Evolutionary conservation across 371 early-diverging fungal genomes (phyloP), one percentile per base, ranked within the genome.

Genomic region (Neoconidiobolus thromboides): DNA sequence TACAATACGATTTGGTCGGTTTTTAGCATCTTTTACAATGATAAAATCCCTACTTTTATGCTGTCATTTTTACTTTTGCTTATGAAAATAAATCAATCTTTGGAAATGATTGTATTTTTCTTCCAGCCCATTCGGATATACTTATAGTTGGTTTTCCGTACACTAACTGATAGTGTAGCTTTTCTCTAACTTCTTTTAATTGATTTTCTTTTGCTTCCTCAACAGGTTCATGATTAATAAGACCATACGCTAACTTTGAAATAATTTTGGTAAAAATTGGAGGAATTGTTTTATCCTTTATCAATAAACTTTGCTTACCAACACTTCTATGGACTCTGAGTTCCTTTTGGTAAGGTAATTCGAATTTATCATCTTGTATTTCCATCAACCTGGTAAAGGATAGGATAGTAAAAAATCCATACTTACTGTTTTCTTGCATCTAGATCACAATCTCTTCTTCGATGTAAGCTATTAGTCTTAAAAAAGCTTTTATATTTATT

Each of bases 241-340:
- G 64, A 5, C 71, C 75, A 52, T 69, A 66, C 41, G 77, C 73
- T 38, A 76, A 66, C 0, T 67, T 64, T 2, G 69, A 66, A 42
- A 76, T 69, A 42, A 70, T 71, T 2, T 71, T 67, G 0, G 77
- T 77, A 1, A 77, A 70, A 36, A 75, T 73, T 2, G 76, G 71
- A 0, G 67, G 69, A 51, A 71, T 74, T 14, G 61, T 60, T 44
- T 65, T 61, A 41, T 55, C 51, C 26, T 15, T 46, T 52, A 59
- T 6, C 55, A 51, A 37, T 64, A 42, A 41, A 61, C 44, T 14
- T 64, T 49, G 15, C 61, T 60, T 3, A 50, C 37, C n/a, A 46
- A 57, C 7, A 44, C 43, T 26, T 26, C 26, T 26, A 26, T 26
- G 26, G 26, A 26, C 26, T 26, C 26, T 26, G 26, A 26, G 26